phyloP scores from a whole-genome alignment of 148 eudicot species.

The Chenopodium album region DNA sequence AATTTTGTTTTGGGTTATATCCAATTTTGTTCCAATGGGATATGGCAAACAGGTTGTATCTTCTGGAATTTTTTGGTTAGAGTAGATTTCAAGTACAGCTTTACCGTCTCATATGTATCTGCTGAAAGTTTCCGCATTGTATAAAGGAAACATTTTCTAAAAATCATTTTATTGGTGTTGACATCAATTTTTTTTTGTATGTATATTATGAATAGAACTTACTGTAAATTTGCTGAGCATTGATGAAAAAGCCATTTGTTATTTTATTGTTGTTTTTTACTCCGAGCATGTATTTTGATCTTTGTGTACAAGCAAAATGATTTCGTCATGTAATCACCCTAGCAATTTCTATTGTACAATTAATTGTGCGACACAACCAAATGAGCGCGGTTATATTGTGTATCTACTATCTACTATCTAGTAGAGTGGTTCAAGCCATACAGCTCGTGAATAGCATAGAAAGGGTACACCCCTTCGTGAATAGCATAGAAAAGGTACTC shows the following conservation, averaged over 20 bases:
- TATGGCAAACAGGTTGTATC: constrained; percentile 14
- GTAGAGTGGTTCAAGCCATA: too few species aligned
- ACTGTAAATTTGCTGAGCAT: constrained; percentile 4
- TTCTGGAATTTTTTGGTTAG: constrained; percentile 7
- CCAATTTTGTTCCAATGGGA: background rate
- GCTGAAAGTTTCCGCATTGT: background rate
- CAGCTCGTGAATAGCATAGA: too few species aligned
- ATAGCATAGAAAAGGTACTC: too few species aligned
- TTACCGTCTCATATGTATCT: constrained; percentile 5
- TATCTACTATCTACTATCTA: too few species aligned
- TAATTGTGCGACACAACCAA: too few species aligned
- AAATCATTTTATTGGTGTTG: background rate
- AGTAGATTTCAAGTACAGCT: constrained; percentile 4
- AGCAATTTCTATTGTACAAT: too few species aligned
- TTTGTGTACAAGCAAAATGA: background rate
- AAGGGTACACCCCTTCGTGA: too few species aligned
- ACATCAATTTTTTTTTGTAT: background rate
- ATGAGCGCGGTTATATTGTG: too few species aligned
- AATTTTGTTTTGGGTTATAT: background rate
- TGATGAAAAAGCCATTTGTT: background rate
- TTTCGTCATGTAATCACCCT: too few species aligned
- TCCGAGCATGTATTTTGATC: background rate
- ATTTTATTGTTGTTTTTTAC: too few species aligned
- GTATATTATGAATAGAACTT: constrained; percentile 5
- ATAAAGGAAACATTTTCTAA: background rate